Conservation (phyloP, 2,329 filamentous ascomycete species). For the Metarhizium album region DNA sequence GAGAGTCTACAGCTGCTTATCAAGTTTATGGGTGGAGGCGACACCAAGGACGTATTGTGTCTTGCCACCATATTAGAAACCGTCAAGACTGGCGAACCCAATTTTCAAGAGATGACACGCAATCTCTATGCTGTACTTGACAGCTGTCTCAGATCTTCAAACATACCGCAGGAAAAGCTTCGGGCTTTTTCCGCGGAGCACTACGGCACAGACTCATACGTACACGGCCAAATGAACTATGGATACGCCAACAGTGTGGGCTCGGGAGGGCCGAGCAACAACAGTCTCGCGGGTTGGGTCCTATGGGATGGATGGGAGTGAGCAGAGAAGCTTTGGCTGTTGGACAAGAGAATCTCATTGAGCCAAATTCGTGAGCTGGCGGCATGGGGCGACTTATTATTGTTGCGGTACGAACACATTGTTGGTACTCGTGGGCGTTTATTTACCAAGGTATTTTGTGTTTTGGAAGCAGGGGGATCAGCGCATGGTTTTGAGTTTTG, state of each 20-base stretch:
- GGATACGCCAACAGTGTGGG: constrained; percentile 20
- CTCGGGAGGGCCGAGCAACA: constrained; percentile 15
- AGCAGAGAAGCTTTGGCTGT: neutral
- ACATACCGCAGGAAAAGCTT: constrained; percentile 27
- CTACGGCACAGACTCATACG: constrained; percentile 15
- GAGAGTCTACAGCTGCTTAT: constrained; percentile 35
- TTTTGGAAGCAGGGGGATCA: no score
- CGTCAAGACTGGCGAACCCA: constrained; percentile 30
- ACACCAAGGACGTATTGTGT: constrained; percentile 39
- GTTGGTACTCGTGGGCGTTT: no score
- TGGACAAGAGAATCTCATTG: neutral
- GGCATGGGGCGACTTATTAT: no score
- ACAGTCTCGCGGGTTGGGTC: constrained; percentile 25
- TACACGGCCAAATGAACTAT: constrained; percentile 17
- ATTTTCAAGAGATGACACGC: constrained; percentile 29
- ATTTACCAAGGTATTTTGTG: no score
- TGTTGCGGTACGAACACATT: no score
- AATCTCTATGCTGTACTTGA: constrained; percentile 33
- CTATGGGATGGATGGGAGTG: constrained; percentile 30
- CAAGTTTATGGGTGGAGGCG: constrained; percentile 35
- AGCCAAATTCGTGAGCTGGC: neutral
- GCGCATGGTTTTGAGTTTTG: no score
- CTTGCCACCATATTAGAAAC: constrained; percentile 37
- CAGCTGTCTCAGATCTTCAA: constrained; percentile 32
- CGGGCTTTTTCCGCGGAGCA: constrained; percentile 1